Evolutionary conservation across 2,329 filamentous ascomycete species (phyloP).

Genomic region (Clonostachys rosea): DNA sequence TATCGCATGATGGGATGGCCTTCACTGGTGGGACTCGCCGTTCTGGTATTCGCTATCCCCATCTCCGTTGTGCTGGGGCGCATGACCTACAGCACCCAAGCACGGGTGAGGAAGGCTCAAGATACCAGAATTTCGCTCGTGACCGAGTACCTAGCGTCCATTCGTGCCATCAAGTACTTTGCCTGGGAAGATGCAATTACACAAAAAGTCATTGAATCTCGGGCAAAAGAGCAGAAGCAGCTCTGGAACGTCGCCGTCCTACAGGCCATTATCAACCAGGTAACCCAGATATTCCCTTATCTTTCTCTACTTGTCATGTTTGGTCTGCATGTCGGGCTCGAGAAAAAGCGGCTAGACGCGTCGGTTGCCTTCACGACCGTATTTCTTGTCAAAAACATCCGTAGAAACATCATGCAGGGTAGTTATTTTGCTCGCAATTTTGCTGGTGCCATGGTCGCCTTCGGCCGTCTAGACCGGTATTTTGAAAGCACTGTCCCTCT

Average conservation of each 20-base stretch:
- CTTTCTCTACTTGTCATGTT: slow-evolving; percentile 50
- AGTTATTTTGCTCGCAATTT: slow-evolving; percentile 32
- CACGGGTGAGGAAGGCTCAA: slow-evolving; percentile 47
- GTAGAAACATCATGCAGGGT: slow-evolving; percentile 45
- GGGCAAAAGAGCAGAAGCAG: slow-evolving; percentile 45
- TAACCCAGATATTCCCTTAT: slow-evolving; percentile 47
- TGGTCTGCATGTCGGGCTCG: slow-evolving; percentile 41
- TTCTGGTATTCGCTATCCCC: slow-evolving; percentile 42
- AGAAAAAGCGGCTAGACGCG: slow-evolving; percentile 42
- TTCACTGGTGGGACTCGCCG: slow-evolving; percentile 44
- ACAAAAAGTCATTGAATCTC: slow-evolving; percentile 42
- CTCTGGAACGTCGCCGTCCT: slow-evolving; percentile 49
- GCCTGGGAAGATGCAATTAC: slow-evolving; percentile 52
- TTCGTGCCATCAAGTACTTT: slow-evolving; percentile 57
- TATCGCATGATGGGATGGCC: slow-evolving; percentile 50
- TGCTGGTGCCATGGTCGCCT: slow-evolving; percentile 30
- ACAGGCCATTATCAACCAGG: slow-evolving; percentile 38
- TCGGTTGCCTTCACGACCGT: slow-evolving; percentile 55
- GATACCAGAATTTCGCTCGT: slow-evolving; percentile 53
- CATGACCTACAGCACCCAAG: slow-evolving; percentile 43
- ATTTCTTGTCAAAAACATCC: slow-evolving; percentile 46
- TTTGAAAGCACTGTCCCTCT: slow-evolving; percentile 45
- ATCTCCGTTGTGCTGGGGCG: slow-evolving; percentile 43
- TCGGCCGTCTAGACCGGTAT: slow-evolving; percentile 49
- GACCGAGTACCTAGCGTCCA: slow-evolving; percentile 52